Conservation (phyloP, 1,284 basidiomycete species). For the Wallemia ichthyophaga region DNA sequence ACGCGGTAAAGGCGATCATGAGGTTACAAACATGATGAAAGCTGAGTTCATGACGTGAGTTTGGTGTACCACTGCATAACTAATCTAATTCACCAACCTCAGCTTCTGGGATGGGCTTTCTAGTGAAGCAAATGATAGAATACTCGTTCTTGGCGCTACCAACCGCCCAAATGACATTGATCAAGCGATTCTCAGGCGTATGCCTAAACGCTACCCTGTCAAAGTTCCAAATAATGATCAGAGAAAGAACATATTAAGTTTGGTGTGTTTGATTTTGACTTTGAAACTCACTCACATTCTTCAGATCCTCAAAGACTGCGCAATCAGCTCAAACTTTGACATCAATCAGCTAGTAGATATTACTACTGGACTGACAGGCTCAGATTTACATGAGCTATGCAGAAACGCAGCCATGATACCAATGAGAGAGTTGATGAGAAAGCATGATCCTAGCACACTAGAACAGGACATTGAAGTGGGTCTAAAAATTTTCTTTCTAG, state of each 20-base stretch:
- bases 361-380: constrained; percentile 57
- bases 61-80: neutral
- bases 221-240: constrained; percentile 52
- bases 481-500: neutral
- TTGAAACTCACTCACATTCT: neutral
- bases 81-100: neutral
- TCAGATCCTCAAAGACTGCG: constrained; percentile 57
- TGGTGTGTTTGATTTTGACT: constrained; percentile 24
- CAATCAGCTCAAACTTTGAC: constrained; percentile 33
- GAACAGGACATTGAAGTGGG: neutral
- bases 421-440: constrained; percentile 53
- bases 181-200: constrained; percentile 67
- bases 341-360: constrained; percentile 34
- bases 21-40: constrained; percentile 98
- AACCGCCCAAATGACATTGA: constrained; percentile 91
- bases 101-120: constrained; percentile 93
- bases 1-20: constrained; percentile 60
- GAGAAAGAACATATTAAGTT: constrained; percentile 53
- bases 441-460: constrained; percentile 6
- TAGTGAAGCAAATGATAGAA: constrained; percentile 35
- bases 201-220: constrained; percentile 93
- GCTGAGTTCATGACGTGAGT: constrained; percentile 95
- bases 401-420: constrained; percentile 73
- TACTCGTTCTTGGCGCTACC: constrained; percentile 81
- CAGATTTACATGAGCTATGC: constrained; percentile 82